Evolutionary conservation across 805 yeast species (phyloP).

Genomic region (Starmerella floricola): DNA sequence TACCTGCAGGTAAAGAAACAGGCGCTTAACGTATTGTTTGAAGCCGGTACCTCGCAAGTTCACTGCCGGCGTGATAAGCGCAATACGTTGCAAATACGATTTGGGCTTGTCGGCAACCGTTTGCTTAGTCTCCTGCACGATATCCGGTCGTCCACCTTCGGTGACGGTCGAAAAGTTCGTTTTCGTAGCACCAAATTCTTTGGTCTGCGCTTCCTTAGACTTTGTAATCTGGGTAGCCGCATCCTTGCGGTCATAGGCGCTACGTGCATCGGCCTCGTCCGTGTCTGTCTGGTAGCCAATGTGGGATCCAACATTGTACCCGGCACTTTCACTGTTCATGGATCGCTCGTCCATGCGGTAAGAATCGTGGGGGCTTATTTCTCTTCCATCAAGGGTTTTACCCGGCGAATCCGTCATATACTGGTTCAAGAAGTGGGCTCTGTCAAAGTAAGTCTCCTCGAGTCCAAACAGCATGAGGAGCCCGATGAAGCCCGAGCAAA

Average conservation of each 20-base stretch:
- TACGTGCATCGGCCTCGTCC: not conserved
- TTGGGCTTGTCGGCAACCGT: conserved; percentile 26
- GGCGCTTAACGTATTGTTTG: conserved; percentile 48
- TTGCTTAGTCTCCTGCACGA: conserved; percentile 17
- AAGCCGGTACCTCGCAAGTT: conserved; percentile 53
- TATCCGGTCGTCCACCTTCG: conserved; percentile 13
- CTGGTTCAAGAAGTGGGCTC: conserved; percentile 23
- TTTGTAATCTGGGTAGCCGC: no score
- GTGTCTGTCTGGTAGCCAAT: not conserved
- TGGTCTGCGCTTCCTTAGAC: not conserved
- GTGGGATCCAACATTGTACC: not conserved
- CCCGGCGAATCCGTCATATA: not conserved
- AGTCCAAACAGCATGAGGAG: conserved; percentile 45
- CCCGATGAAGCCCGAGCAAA: conserved; percentile 49
- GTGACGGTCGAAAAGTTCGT: no score
- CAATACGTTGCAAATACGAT: conserved; percentile 35
- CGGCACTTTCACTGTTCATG: not conserved
- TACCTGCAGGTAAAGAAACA: conserved; percentile 35
- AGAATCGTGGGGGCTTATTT: conserved; percentile 1
- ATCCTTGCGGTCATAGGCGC: no score
- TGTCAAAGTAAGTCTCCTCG: conserved; percentile 51
- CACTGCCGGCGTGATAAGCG: conserved; percentile 34
- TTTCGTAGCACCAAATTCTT: no score
- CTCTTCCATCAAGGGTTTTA: not conserved
- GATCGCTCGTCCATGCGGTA: no score